phyloP scores from a whole-genome alignment of 2,329 filamentous ascomycete species.

The Sporothrix sp. region DNA sequence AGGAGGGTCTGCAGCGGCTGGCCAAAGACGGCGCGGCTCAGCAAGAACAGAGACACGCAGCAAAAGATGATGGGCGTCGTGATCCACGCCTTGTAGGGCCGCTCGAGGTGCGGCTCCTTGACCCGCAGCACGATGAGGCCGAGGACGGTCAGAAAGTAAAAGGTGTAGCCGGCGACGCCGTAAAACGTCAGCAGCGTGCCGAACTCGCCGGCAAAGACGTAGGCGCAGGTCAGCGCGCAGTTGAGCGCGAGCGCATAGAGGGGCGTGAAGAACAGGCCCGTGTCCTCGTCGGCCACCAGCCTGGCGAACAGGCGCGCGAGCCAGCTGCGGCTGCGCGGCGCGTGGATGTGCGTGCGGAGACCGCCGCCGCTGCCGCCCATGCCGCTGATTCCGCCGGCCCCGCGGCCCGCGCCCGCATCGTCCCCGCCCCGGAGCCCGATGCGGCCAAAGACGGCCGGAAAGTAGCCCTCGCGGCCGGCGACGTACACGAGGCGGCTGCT shows the following conservation, averaged over 20 bases:
- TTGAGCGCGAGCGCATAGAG: slow-evolving; percentile 86
- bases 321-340: slow-evolving; percentile 44
- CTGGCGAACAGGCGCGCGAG: slow-evolving; percentile 47
- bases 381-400: too few species aligned
- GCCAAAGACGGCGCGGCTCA: slow-evolving; percentile 80
- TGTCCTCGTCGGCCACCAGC: slow-evolving; percentile 66
- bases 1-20: slow-evolving; percentile 83
- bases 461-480: slow-evolving; percentile 89
- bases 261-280: slow-evolving; percentile 85
- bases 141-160: slow-evolving; percentile 92
- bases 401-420: not conserved
- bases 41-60: slow-evolving; percentile 87
- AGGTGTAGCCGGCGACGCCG: slow-evolving; percentile 91
- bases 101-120: slow-evolving; percentile 73
- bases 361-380: slow-evolving; percentile 2
- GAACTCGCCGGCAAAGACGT: slow-evolving; percentile 84
- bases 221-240: slow-evolving; percentile 58
- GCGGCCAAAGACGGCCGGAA: slow-evolving; percentile 72
- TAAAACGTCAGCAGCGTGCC: slow-evolving; percentile 90
- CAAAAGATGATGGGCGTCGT: slow-evolving; percentile 96
- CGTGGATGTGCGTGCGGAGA: slow-evolving; percentile 17
- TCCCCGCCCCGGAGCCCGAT: slow-evolving; percentile 54
- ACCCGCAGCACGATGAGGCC: slow-evolving; percentile 87
- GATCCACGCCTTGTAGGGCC: slow-evolving; percentile 95
- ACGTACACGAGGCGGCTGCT: slow-evolving; percentile 86